These are phyloP conservation scores for sweet orange (Citrus sinensis) DNA, from an alignment of 345 rosid genomes.

Conservation along the genomic window DNA sequence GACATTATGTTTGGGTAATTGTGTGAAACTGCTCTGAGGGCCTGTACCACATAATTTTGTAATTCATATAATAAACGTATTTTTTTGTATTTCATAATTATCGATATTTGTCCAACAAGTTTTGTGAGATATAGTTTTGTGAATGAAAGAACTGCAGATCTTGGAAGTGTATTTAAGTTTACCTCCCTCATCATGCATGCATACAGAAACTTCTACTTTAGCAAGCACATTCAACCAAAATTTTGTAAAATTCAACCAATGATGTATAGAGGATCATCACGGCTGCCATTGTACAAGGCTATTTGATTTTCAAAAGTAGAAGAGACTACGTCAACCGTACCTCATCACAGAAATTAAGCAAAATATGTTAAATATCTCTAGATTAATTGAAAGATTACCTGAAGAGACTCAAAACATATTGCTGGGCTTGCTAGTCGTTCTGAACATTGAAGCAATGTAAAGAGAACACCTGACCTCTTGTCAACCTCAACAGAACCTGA, in stretches of 20 bases:
- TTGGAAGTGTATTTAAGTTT: too few species aligned
- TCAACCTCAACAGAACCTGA: constrained; percentile 53
- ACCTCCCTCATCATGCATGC: too few species aligned
- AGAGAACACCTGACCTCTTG: constrained; percentile 54
- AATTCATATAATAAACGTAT: too few species aligned
- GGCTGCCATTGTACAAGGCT: background rate
- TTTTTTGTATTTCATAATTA: background rate
- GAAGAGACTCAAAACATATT: constrained; percentile 82
- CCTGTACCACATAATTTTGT: constrained; percentile 38
- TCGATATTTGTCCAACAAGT: background rate
- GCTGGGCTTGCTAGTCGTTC: constrained; percentile 46
- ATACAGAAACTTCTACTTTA: too few species aligned
- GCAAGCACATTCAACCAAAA: background rate
- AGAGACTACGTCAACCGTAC: background rate
- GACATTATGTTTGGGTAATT: constrained; percentile 63
- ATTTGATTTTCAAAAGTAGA: background rate
- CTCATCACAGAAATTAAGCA: background rate
- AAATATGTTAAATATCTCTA: constrained; percentile 2
- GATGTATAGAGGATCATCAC: background rate
- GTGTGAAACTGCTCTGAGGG: constrained; percentile 77
- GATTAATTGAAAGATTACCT: constrained; percentile 43
- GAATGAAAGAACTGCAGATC: too few species aligned
- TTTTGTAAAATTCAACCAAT: background rate
- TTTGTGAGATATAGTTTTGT: background rate
- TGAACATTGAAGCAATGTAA: constrained; percentile 50